Conservation (phyloP, 179 eudicot species). For the Patellifolia procumbens region DNA sequence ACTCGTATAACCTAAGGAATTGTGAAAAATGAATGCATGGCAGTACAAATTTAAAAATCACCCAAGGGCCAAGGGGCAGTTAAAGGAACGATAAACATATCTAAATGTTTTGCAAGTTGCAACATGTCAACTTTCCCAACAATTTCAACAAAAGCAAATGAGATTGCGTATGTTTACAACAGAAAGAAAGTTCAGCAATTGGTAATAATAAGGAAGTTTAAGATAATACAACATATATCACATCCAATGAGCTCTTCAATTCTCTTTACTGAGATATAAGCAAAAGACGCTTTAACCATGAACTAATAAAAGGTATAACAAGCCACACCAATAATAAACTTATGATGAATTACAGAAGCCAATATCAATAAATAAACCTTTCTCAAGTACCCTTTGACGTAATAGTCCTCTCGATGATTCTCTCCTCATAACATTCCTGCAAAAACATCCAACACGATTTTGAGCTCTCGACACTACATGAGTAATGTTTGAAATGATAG, state of each 20-base stretch:
- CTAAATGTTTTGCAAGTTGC: background rate
- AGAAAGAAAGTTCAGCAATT: background rate
- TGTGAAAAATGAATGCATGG: too few species aligned
- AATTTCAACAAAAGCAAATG: background rate
- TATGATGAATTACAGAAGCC: background rate
- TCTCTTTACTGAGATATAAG: background rate
- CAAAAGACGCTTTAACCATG: background rate
- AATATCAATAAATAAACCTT: slow-evolving; percentile 45
- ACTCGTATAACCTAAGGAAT: too few species aligned
- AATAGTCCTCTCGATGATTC: slow-evolving; percentile 56
- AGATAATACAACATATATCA: background rate
- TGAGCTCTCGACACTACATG: background rate
- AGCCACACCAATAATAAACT: background rate
- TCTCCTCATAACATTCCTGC: slow-evolving; percentile 62
- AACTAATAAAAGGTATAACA: background rate
- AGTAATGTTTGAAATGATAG: background rate
- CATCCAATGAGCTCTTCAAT: background rate
- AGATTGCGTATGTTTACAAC: background rate
- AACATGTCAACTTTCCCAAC: background rate
- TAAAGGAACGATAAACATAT: background rate
- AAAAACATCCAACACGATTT: slow-evolving; percentile 7
- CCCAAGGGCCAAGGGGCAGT: background rate
- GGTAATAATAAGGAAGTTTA: background rate
- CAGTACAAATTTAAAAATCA: too few species aligned
- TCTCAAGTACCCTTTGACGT: slow-evolving; percentile 50